Conservation (phyloP, 345 rosid genomes). For the Eucalyptus regnans region DNA sequence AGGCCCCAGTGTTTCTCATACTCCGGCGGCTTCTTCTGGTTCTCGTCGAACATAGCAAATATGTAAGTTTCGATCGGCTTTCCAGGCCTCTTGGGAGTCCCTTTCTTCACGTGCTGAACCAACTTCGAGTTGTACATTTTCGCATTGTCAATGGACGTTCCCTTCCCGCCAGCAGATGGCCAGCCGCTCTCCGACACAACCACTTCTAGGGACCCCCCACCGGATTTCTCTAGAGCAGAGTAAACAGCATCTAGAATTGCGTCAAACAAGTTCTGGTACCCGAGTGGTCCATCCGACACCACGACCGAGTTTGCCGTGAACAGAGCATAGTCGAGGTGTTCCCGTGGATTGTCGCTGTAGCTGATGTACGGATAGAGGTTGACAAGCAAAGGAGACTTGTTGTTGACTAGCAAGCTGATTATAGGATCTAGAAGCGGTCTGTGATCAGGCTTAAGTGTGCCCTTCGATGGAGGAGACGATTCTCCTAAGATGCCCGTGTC, state of each 20-base stretch:
- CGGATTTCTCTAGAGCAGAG: conserved; percentile 41
- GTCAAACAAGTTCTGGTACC: conserved; percentile 38
- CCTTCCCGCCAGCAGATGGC: conserved; percentile 43
- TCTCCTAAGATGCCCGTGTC: background rate
- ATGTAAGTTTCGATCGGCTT: conserved; percentile 45
- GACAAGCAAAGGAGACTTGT: conserved; percentile 25
- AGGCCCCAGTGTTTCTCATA: conserved; percentile 48
- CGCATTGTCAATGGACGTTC: conserved; percentile 32
- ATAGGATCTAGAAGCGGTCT: conserved; percentile 13
- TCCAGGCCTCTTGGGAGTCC: conserved; percentile 34
- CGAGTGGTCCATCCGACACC: background rate
- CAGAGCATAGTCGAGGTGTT: conserved; percentile 19
- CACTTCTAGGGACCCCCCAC: conserved; percentile 31
- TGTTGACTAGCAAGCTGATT: conserved; percentile 18
- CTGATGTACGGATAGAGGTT: conserved; percentile 37
- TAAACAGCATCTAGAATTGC: conserved; percentile 38
- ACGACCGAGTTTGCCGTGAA: conserved; percentile 3
- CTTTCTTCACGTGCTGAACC: conserved; percentile 33
- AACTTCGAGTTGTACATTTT: conserved; percentile 34
- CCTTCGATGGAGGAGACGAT: conserved; percentile 12
- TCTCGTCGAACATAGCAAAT: conserved; percentile 56
- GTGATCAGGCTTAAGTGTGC: background rate
- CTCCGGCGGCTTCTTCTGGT: conserved; percentile 28
- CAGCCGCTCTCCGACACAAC: conserved; percentile 64
- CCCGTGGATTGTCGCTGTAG: background rate